Evolutionary conservation across 257 asterid species (phyloP).

Genomic region (Solanum appendiculatum): DNA sequence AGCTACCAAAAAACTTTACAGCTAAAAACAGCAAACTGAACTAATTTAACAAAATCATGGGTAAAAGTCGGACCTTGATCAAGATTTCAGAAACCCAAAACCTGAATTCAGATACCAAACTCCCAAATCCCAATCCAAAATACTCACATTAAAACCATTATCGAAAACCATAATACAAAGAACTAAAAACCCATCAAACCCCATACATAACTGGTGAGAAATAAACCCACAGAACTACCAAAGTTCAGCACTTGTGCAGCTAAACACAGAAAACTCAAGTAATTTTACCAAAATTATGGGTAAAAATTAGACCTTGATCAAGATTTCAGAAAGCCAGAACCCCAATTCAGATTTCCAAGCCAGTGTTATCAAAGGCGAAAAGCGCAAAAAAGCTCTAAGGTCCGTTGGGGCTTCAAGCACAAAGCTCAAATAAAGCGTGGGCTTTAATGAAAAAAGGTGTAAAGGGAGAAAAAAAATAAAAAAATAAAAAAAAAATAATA

Average conservation of each 20-base stretch:
- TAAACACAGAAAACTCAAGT: not conserved
- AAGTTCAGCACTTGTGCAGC: not conserved
- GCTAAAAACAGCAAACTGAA: not conserved
- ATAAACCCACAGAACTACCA: not conserved
- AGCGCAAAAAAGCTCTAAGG: no score
- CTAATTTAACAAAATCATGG: not conserved
- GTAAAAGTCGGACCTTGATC: slow-evolving; percentile 15
- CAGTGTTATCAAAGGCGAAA: no score
- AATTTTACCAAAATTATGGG: not conserved
- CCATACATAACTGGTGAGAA: not conserved
- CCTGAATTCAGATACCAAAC: not conserved
- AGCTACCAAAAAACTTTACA: not conserved
- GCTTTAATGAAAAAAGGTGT: no score
- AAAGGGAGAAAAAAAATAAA: no score
- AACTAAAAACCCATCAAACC: not conserved
- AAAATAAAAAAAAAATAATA: no score
- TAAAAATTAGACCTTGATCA: slow-evolving; percentile 23
- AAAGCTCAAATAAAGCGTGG: no score
- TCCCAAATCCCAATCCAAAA: not conserved
- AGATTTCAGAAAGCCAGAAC: slow-evolving; percentile 11
- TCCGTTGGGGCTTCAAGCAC: no score
- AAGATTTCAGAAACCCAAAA: slow-evolving; percentile 14
- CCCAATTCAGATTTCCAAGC: not conserved
- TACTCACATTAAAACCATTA: not conserved
- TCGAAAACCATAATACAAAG: not conserved